Evolutionary conservation across 202 grass and related monocot genomes (phyloP).

Genomic region (Zoysia matrella): DNA sequence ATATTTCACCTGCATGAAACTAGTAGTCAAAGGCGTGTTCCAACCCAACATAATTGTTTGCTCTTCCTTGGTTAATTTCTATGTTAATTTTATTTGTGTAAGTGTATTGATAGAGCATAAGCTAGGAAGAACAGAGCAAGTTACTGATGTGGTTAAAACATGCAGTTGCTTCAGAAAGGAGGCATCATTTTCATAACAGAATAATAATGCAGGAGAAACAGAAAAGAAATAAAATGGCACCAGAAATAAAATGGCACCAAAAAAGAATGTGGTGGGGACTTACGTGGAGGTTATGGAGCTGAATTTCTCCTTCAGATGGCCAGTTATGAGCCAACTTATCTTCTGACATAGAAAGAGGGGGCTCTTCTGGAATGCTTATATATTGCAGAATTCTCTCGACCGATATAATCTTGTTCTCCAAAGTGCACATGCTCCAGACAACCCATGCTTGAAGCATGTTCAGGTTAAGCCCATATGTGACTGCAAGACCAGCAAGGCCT

Average conservation of each 20-base stretch:
- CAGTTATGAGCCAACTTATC: conserved; percentile 59
- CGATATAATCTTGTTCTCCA: conserved; percentile 88
- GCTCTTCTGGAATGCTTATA: conserved; percentile 74
- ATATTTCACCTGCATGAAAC: conserved; percentile 76
- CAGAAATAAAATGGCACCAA: not conserved
- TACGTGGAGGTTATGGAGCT: conserved; percentile 71
- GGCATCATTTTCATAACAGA: no score
- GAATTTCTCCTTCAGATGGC: conserved; percentile 76
- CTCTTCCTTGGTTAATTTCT: not conserved
- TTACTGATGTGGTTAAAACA: not conserved
- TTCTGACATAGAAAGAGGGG: conserved; percentile 61
- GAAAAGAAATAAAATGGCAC: no score
- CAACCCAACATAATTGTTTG: not conserved
- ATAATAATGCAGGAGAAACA: no score
- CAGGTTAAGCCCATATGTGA: not conserved
- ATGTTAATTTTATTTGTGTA: not conserved
- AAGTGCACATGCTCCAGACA: conserved; percentile 67
- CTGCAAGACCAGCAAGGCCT: conserved; percentile 33
- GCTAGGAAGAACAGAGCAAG: not conserved
- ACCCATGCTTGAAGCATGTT: not conserved
- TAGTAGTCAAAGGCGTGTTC: not conserved
- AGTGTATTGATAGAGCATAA: not conserved
- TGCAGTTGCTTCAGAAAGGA: not conserved
- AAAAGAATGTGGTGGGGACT: not conserved
- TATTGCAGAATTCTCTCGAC: conserved; percentile 95